Conservation (phyloP, 805 yeast species). For the Starmerella vaccinii region DNA sequence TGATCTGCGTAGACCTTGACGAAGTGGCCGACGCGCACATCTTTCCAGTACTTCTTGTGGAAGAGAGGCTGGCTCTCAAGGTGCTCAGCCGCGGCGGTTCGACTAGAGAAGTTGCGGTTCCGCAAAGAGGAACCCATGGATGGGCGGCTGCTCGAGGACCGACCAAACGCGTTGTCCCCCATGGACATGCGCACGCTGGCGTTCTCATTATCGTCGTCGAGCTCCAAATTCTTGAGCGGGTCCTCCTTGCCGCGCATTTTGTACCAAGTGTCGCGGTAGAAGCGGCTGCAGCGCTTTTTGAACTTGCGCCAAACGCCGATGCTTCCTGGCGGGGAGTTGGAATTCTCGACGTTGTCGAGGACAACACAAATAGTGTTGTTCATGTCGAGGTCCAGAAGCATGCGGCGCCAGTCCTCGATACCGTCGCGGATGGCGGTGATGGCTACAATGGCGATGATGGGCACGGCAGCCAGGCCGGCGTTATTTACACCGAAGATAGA, state of each 20-base stretch:
- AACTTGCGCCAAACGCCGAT: slow-evolving; percentile 58
- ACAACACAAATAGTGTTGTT: slow-evolving; percentile 56
- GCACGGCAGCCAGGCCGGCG: slow-evolving; percentile 71
- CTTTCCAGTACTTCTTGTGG: slow-evolving; percentile 54
- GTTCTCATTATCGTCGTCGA: slow-evolving; percentile 25
- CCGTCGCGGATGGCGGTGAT: slow-evolving; percentile 71
- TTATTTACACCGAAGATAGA: slow-evolving; percentile 61
- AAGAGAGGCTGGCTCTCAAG: slow-evolving; percentile 27
- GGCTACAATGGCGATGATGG: slow-evolving; percentile 65
- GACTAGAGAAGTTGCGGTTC: neutral
- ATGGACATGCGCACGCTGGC: slow-evolving; percentile 5
- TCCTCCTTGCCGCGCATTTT: slow-evolving; percentile 15
- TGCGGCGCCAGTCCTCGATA: slow-evolving; percentile 63
- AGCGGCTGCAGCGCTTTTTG: slow-evolving; percentile 41
- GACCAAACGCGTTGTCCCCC: neutral
- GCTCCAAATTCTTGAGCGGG: slow-evolving; percentile 23
- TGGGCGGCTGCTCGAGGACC: neutral
- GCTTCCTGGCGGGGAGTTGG: slow-evolving; percentile 45
- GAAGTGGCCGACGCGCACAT: slow-evolving; percentile 64
- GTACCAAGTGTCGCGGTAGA: slow-evolving; percentile 15
- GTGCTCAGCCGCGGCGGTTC: neutral
- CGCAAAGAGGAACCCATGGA: slow-evolving; percentile 1
- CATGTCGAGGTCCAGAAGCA: slow-evolving; percentile 52
- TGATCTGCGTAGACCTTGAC: slow-evolving; percentile 59
- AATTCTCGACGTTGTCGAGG: slow-evolving; percentile 44